Evolutionary conservation across 495 filamentous ascomycete species (phyloP).

Genomic region (Hypoxylon perforatum): DNA sequence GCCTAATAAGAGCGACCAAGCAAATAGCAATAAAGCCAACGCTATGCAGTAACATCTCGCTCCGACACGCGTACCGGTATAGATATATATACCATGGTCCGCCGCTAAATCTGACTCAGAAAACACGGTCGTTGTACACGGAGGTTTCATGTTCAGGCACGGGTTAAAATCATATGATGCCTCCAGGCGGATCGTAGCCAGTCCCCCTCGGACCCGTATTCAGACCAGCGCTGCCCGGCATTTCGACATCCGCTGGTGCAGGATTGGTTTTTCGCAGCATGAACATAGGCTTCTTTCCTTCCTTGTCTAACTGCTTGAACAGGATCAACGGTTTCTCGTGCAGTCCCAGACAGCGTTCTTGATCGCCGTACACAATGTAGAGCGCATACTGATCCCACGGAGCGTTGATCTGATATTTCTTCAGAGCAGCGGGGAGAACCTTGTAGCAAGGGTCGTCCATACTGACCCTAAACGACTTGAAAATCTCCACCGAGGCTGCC

Average conservation of each 20-base stretch:
- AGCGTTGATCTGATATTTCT: slow-evolving; percentile 97
- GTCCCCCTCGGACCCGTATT: slow-evolving; percentile 47
- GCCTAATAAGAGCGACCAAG: slow-evolving; percentile 7
- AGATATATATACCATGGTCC: slow-evolving; percentile 17
- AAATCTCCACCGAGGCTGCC: slow-evolving; percentile 82
- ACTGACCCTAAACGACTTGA: slow-evolving; percentile 96
- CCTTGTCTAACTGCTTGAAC: slow-evolving; percentile 96
- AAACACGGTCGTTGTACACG: slow-evolving; percentile 16
- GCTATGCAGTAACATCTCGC: slow-evolving; percentile 40
- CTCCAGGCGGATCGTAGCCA: slow-evolving; percentile 64
- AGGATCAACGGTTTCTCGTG: slow-evolving; percentile 94
- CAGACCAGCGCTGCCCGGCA: slow-evolving; percentile 61
- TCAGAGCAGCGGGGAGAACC: slow-evolving; percentile 92
- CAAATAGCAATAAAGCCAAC: slow-evolving; percentile 33
- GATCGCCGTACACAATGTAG: slow-evolving; percentile 97
- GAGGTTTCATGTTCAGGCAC: background rate
- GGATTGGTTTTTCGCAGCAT: slow-evolving; percentile 83
- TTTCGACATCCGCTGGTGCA: slow-evolving; percentile 54
- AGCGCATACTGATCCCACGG: slow-evolving; percentile 97
- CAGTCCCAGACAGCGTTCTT: slow-evolving; percentile 91
- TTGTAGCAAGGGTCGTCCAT: slow-evolving; percentile 99
- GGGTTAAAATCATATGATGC: slow-evolving; percentile 59
- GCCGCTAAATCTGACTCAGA: background rate
- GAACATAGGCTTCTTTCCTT: slow-evolving; percentile 99
- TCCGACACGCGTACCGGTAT: slow-evolving; percentile 3